Evolutionary conservation across 2,329 filamentous ascomycete genomes (phyloP), one percentile per base, ranked within the genome.

Genomic region (Diaporthe longicolla): DNA sequence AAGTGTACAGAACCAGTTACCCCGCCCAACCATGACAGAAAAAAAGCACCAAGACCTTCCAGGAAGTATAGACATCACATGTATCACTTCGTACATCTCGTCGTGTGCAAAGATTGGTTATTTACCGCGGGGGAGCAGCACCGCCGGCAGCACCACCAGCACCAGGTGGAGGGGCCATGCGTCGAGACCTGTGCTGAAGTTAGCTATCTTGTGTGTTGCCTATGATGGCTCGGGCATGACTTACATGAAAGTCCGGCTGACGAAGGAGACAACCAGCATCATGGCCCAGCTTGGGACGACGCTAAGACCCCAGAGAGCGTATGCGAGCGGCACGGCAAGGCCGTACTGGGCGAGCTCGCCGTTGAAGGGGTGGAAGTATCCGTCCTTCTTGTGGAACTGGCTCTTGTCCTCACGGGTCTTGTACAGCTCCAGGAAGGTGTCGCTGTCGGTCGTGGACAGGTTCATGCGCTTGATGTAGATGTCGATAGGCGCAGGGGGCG

Each of bases 171-270:
- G 68, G 32, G 48, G 54, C 61, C 45, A 71, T 48, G 40, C 57
- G 74, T 43, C 74, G 74, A 66, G 58, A 70, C 76, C 77, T 79
- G 73, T 72, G 71, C 68, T 78, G 75, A 43, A 77, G 76, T 72
- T 74, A 78, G 75, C 76, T 76, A 79, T 70, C 57, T 55, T 10
- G 35, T 50, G 32, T 72, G 55, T 79, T 65, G 55, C 17, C 76
- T 35, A n/a, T 40, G 17, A 45, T 7, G 37, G 21, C 29, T 29
- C 54, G 4, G 4, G 24, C 61, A 50, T 26, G 71, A 87, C 93
- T 89, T 85, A 95, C 94, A 95, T 95, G 83, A 95, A 89, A 73
- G 87, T 89, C 81, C 93, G 89, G 87, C 91, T 94, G 76, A 93
- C 80, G 81, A 95, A 91, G 70, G 92, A 94, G 78, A 96, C 87